phyloP scores from a whole-genome alignment of 192 early-diverging fungal genomes.

The Kickxella alabastrina region DNA sequence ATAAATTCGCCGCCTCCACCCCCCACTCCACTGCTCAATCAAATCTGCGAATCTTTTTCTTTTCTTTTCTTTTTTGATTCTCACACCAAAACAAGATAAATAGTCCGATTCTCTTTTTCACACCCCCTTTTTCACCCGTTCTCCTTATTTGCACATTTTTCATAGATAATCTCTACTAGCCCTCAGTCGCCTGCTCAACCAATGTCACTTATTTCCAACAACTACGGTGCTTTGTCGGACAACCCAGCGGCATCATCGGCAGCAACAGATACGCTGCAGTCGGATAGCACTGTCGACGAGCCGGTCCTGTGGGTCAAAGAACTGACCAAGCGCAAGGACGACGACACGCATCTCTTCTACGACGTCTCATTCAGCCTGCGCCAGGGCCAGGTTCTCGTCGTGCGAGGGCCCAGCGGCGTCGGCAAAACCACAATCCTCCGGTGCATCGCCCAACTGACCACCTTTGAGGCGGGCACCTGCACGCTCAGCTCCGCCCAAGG shows the following conservation, averaged over 20 bases:
- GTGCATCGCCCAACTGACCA: constrained; percentile 70
- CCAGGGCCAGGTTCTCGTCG: constrained; percentile 54
- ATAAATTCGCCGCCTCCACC: too few relatives aligned
- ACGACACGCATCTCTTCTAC: constrained; percentile 42
- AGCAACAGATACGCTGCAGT: constrained; percentile 14
- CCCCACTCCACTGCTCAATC: too few relatives aligned
- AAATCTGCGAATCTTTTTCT: too few relatives aligned
- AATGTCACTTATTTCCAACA: too few relatives aligned
- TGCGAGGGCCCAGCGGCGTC: constrained; percentile 69
- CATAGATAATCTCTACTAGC: too few relatives aligned
- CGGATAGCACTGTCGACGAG: too few relatives aligned
- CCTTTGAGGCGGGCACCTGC: constrained; percentile 59
- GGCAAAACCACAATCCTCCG: constrained; percentile 85
- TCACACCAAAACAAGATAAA: too few relatives aligned
- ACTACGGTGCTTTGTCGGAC: background rate
- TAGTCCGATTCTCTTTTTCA: background rate
- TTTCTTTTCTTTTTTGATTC: too few relatives aligned
- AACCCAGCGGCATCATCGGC: background rate
- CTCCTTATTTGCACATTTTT: too few relatives aligned
- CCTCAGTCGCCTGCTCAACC: too few relatives aligned
- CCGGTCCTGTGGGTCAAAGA: constrained; percentile 30
- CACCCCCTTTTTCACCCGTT: constrained; percentile 1
- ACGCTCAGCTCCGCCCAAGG: constrained; percentile 11
- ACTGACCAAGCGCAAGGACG: constrained; percentile 42
- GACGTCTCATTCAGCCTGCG: constrained; percentile 55